Evolutionary conservation across 2,329 filamentous ascomycete genomes (phyloP).

Genomic region (Calonectria hawksworthii): DNA sequence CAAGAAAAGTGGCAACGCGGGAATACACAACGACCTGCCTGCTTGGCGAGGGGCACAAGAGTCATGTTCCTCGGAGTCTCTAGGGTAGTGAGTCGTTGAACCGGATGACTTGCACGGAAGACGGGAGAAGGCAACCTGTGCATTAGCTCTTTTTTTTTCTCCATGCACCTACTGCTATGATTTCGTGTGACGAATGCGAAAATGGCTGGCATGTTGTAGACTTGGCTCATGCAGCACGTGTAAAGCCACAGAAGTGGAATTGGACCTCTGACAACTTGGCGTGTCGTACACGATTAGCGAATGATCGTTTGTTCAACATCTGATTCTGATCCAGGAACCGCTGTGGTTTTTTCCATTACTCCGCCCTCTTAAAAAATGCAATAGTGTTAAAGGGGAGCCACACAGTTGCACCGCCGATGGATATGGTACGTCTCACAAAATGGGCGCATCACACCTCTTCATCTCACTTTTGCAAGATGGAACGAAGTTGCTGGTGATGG

Average conservation of each 20-base stretch:
- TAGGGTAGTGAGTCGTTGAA: background rate
- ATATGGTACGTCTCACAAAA: slow-evolving; percentile 20
- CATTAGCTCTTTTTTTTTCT: too few relatives aligned
- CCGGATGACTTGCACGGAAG: slow-evolving; percentile 12
- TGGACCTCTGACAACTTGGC: slow-evolving; percentile 5
- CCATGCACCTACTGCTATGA: background rate
- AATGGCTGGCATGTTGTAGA: background rate
- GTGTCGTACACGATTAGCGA: background rate
- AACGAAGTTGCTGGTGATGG: background rate
- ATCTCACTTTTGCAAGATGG: background rate
- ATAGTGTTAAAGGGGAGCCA: background rate
- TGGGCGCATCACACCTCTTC: slow-evolving; percentile 10
- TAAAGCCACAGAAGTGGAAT: background rate
- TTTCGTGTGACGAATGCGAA: background rate
- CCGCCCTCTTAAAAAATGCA: background rate
- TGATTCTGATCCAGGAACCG: background rate
- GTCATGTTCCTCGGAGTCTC: background rate
- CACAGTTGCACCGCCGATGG: slow-evolving; percentile 16
- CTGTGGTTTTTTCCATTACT: background rate
- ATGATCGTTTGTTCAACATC: slow-evolving; percentile 14
- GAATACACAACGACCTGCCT: background rate
- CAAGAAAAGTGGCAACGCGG: background rate
- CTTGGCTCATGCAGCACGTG: slow-evolving; percentile 11
- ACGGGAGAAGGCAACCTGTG: background rate
- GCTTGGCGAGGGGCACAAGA: background rate